phyloP scores from a whole-genome alignment of 306 rosid species.

The Dalbergia oliveri region DNA sequence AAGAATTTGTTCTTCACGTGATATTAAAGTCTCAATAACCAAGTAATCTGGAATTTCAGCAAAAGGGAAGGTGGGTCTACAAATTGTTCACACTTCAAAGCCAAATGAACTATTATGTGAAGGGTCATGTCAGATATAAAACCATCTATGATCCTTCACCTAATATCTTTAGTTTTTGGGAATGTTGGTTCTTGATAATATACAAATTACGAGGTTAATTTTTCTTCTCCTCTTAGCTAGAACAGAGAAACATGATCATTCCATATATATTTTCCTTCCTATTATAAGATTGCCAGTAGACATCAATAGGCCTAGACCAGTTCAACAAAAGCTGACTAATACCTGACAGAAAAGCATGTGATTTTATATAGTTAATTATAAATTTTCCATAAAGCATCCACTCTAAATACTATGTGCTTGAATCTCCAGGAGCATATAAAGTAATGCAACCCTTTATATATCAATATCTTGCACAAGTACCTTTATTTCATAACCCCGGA shows the following conservation, averaged over 20 bases:
- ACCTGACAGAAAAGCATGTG: neutral
- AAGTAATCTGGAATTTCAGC: no score
- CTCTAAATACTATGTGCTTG: neutral
- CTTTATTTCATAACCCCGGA: slow-evolving; percentile 92
- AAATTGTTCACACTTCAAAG: no score
- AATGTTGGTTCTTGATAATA: no score
- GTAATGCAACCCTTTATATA: neutral
- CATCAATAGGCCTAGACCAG: neutral
- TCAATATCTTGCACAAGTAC: slow-evolving; percentile 47
- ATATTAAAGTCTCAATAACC: no score
- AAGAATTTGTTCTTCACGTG: no score
- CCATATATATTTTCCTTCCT: slow-evolving; percentile 17
- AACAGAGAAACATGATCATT: slow-evolving; percentile 17
- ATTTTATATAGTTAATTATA: slow-evolving; percentile 1
- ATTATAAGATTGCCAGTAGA: slow-evolving; percentile 24
- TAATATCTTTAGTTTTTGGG: no score
- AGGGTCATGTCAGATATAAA: no score
- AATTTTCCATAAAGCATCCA: slow-evolving; percentile 6
- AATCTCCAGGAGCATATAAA: slow-evolving; percentile 11
- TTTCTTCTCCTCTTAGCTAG: slow-evolving; percentile 13
- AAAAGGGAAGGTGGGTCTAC: no score
- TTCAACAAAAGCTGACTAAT: neutral
- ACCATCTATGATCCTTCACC: no score
- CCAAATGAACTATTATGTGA: no score
- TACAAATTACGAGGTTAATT: neutral